phyloP scores from a whole-genome alignment of 306 rosid genomes.

The Calophaca sinica region DNA sequence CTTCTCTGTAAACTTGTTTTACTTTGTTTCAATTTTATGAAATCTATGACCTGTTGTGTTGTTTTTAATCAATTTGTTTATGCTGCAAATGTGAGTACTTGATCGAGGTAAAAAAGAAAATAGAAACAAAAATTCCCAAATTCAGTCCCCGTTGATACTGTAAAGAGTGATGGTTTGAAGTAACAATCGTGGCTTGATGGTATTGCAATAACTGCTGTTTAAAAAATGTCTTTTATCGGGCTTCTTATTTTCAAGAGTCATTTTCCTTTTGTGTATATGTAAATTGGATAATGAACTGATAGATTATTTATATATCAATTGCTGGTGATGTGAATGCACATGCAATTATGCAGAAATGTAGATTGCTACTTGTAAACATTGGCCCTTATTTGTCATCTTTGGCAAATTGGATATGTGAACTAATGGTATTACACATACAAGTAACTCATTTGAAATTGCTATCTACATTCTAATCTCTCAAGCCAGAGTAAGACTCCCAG shows the following conservation, averaged over 20 bases:
- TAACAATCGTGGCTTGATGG: conserved; percentile 14
- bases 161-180: conserved; percentile 14
- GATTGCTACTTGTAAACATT: conserved; percentile 1
- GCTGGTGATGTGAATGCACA: background rate
- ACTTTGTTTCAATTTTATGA: background rate
- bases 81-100: background rate
- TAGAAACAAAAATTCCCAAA: background rate
- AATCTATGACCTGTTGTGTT: background rate
- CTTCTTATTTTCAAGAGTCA: conserved; percentile 2
- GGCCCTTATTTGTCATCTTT: background rate
- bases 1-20: background rate
- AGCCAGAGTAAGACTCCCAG: background rate
- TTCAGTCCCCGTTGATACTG: background rate
- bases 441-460: conserved; percentile 14
- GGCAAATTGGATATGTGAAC: background rate
- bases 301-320: conserved; percentile 1
- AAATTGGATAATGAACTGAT: background rate
- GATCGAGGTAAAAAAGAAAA: background rate
- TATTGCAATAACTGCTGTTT: background rate
- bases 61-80: background rate
- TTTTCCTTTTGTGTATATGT: conserved; percentile 25
- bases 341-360: background rate
- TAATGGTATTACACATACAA: conserved; percentile 3
- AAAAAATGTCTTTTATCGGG: too few species aligned
- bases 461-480: conserved; percentile 7